Percentiles rank a stretch among this genome's conserved stretches.
phyloP scores from a whole-genome alignment of 805 yeast genomes.

The Jamesozyma jinghongensis region DNA sequence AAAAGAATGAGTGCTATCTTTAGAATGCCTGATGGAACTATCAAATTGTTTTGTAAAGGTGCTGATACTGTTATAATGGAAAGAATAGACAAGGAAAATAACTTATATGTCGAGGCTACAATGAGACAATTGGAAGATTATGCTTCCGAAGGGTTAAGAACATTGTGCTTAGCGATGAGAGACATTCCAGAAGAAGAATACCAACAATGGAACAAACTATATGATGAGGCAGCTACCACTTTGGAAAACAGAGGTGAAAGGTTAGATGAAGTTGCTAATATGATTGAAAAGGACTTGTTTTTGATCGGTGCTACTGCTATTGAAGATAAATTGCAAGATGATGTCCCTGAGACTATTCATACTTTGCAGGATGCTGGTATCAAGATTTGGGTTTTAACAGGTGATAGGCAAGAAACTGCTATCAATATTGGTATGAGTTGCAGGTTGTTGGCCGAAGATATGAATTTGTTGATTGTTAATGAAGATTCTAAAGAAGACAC shows the following conservation, averaged over 20 bases:
- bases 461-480: conserved; percentile 84
- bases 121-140: conserved; percentile 86
- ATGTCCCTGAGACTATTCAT: conserved; percentile 96
- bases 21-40: conserved; percentile 87
- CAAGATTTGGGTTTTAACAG: conserved; percentile 95
- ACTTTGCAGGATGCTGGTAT: conserved; percentile 95
- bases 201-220: conserved; percentile 51
- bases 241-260: conserved; percentile 63
- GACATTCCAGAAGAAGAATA: conserved; percentile 76
- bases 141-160: conserved; percentile 92
- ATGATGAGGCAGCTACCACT: conserved; percentile 75
- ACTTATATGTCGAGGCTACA: conserved; percentile 78
- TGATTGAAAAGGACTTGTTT: conserved; percentile 70
- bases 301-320: conserved; percentile 96
- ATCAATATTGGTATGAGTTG: conserved; percentile 98
- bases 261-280: conserved; percentile 81
- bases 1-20: conserved; percentile 96
- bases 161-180: conserved; percentile 84
- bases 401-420: conserved; percentile 98
- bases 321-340: conserved; percentile 95
- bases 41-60: conserved; percentile 87
- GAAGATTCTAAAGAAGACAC: conserved; percentile 81
- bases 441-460: conserved; percentile 85
- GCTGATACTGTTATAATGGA: conserved; percentile 95
- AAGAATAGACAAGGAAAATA: conserved; percentile 54